Percentiles rank a stretch among this genome's conserved stretches.
These are phyloP conservation scores for Candida albicans DNA, from an alignment of 1,139 yeast species.

Conservation along the genomic window DNA sequence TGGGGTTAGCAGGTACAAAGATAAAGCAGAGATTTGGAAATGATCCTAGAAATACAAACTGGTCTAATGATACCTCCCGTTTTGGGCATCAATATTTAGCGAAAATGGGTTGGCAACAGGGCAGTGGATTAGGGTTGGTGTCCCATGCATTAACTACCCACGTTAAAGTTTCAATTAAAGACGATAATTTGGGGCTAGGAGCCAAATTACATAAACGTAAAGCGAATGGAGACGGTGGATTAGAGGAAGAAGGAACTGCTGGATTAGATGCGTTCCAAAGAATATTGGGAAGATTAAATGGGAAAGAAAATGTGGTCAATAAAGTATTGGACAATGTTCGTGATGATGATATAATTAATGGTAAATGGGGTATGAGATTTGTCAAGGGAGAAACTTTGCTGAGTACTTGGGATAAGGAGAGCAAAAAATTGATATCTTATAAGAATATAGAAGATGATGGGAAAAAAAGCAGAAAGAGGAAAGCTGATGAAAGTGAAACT, in stretches of 20 bases:
- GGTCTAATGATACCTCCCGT: constrained; percentile 85
- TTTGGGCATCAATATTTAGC: constrained; percentile 87
- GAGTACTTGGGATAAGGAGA: constrained; percentile 81
- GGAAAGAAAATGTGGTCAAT: constrained; percentile 60
- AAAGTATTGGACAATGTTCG: constrained; percentile 66
- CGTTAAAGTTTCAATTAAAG: constrained; percentile 77
- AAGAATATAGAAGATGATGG: constrained; percentile 12
- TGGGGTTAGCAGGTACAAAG: constrained; percentile 91
- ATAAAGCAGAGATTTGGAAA: constrained; percentile 82
- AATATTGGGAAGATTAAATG: constrained; percentile 81
- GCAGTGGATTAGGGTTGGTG: constrained; percentile 78
- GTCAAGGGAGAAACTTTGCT: constrained; percentile 79
- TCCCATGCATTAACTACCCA: constrained; percentile 70
- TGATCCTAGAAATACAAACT: constrained; percentile 91
- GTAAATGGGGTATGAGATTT: constrained; percentile 86
- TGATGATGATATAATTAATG: constrained; percentile 65
- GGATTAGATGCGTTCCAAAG: constrained; percentile 94
- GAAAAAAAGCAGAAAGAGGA: constrained; percentile 11
- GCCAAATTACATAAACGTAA: constrained; percentile 62
- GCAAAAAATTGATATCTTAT: constrained; percentile 34
- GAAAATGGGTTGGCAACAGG: constrained; percentile 89
- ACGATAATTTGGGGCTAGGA: constrained; percentile 84
- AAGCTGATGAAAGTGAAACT: constrained; percentile 1
- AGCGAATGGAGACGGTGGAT: constrained; percentile 35
- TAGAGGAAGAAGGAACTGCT: constrained; percentile 73